Evolutionary conservation across 768 basidiomycete genomes (phyloP).

Genomic region (Suillus fuscotomentosus): DNA sequence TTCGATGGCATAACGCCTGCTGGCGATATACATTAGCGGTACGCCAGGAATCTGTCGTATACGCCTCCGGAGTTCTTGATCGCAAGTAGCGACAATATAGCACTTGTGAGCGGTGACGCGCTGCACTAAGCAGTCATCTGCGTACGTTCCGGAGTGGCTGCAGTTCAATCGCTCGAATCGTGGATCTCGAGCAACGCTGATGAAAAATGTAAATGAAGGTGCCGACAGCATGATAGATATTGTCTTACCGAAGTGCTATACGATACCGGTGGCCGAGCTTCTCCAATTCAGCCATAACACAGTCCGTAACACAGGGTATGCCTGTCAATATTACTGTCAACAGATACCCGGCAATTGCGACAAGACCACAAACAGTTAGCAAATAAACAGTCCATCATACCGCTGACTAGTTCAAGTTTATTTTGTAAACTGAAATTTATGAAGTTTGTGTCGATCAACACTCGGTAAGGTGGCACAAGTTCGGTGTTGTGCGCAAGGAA

Average conservation of each 20-base stretch:
- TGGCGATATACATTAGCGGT: constrained; percentile 96
- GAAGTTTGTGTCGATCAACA: constrained; percentile 98
- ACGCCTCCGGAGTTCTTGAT: constrained; percentile 88
- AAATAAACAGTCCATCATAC: constrained; percentile 99
- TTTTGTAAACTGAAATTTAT: constrained; percentile 99
- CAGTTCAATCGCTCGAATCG: constrained; percentile 94
- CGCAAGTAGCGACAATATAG: constrained; percentile 97
- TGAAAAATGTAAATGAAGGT: constrained; percentile 7
- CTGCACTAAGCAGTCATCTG: constrained; percentile 97
- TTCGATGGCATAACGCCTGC: constrained; percentile 90
- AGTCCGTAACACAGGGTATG: constrained; percentile 99
- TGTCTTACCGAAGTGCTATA: constrained; percentile 82
- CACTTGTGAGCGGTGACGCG: constrained; percentile 94
- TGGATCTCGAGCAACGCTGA: constrained; percentile 94
- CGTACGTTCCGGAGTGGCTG: constrained; percentile 95
- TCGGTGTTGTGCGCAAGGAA: constrained; percentile 95
- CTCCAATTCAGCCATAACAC: constrained; percentile 97
- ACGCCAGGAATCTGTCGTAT: constrained; percentile 93
- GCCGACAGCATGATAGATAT: not conserved
- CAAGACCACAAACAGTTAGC: constrained; percentile 76
- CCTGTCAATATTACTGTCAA: constrained; percentile 45
- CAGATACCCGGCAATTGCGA: not conserved
- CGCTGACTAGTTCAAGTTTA: constrained; percentile 90
- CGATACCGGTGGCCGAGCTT: constrained; percentile 96
- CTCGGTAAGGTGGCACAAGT: constrained; percentile 94